Percentiles rank a stretch among this genome's conserved stretches.
These are phyloP conservation scores for Didymella sp. DNA, from an alignment of 2,329 filamentous ascomycete genomes.

Conservation along the genomic window DNA sequence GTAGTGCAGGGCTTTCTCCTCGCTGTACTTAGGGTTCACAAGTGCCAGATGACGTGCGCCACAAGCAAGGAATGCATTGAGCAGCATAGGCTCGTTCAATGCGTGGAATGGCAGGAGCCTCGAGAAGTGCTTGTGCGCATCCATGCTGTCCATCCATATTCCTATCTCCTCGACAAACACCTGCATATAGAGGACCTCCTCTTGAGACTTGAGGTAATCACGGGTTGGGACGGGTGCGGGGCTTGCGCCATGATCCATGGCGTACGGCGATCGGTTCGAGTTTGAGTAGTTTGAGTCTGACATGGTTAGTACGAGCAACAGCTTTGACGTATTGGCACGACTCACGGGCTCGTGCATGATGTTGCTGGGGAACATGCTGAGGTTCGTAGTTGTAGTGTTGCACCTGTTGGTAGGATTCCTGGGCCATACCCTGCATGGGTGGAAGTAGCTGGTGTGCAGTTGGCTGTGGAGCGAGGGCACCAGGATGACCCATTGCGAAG, in stretches of 20 bases:
- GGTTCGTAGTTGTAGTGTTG: slow-evolving; percentile 53
- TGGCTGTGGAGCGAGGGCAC: slow-evolving; percentile 39
- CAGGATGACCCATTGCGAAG: slow-evolving; percentile 40
- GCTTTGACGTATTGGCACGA: background rate
- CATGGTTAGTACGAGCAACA: slow-evolving; percentile 16
- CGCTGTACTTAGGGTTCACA: slow-evolving; percentile 71
- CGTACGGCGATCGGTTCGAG: slow-evolving; percentile 34
- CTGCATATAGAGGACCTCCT: slow-evolving; percentile 89
- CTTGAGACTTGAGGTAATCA: slow-evolving; percentile 73
- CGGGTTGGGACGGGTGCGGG: slow-evolving; percentile 48
- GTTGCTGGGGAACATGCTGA: slow-evolving; percentile 40
- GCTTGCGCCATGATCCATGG: slow-evolving; percentile 35
- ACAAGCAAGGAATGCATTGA: slow-evolving; percentile 88
- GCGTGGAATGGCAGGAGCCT: slow-evolving; percentile 83
- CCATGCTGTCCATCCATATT: slow-evolving; percentile 93
- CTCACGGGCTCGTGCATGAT: slow-evolving; percentile 34
- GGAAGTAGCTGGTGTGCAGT: slow-evolving; percentile 58
- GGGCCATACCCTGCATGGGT: slow-evolving; percentile 58
- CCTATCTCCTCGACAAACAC: slow-evolving; percentile 90
- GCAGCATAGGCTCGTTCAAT: slow-evolving; percentile 82
- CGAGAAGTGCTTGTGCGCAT: slow-evolving; percentile 84
- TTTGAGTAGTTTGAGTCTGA: slow-evolving; percentile 37
- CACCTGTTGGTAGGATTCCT: slow-evolving; percentile 55
- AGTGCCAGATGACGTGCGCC: slow-evolving; percentile 82
- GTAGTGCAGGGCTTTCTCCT: slow-evolving; percentile 80